Evolutionary conservation across 306 rosid genomes (phyloP), one percentile per base, ranked within the genome.

Genomic region (Vigna mungo): DNA sequence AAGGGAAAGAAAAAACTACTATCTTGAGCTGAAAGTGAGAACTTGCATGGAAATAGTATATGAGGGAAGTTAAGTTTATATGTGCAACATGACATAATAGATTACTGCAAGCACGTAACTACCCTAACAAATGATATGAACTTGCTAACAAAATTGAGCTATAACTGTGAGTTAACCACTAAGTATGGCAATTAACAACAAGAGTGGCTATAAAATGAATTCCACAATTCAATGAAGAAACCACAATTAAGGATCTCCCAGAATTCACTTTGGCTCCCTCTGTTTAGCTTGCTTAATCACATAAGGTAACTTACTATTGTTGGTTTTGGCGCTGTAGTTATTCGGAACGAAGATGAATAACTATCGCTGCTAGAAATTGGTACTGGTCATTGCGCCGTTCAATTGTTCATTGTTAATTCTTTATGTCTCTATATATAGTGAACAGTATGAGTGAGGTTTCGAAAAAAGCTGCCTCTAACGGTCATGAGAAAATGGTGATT

Each of bases 371-470:
- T 53, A 51, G 53, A 55, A 53, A 34, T 63, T 66, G 72, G 63
- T 75, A 60, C 64, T 80, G 37, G 59, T 23, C 52, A 64, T 72
- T 72, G 68, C 80, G 65, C 25, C 66, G 21, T 83, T 75, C 4
- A 30, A 60, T 17, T 25, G 14, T 23, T 23, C 66, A 7, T 73
- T 83, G 27, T 49, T 65, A 72, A 66, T 43, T 64, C 83, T 48
- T 41, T 72, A 87, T 54, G 77, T 73, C 68, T 80, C 59, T 66
- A 72, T 73, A 70, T 66, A 72, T 73, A 70, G 11, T 48, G 55
- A 58, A 15, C 67, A 78, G 72, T 48, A 94, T 90, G 97, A 87
- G 87, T 84, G 67, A 73, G 17, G 79, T 78, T 77, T 68, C 68
- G 63, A 86, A 83, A 77, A 77, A 83, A 39, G 65, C 84, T 71